Conservation (phyloP, 2,329 filamentous ascomycete genomes). For the Neonectria faginata region DNA sequence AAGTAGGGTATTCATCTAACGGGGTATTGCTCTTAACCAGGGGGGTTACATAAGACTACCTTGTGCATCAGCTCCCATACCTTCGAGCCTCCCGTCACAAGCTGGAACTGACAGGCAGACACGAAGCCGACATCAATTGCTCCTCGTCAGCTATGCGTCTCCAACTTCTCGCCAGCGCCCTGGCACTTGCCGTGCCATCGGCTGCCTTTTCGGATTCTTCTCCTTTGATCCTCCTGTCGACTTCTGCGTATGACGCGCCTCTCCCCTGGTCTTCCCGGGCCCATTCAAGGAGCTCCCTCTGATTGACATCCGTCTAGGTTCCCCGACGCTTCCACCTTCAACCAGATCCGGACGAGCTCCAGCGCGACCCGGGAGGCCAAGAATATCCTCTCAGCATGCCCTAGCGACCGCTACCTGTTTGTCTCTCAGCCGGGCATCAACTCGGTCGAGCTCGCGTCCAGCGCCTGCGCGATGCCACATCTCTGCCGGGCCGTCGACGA, state of each 20-base stretch:
- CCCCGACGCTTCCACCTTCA: slow-evolving; percentile 47
- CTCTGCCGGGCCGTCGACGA: slow-evolving; percentile 58
- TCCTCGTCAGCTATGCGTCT: slow-evolving; percentile 63
- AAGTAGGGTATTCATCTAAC: slow-evolving; percentile 27
- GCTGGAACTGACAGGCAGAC: slow-evolving; percentile 44
- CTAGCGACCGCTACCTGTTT: slow-evolving; percentile 80
- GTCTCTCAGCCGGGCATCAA: slow-evolving; percentile 82
- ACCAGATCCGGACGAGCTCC: slow-evolving; percentile 63
- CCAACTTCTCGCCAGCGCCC: slow-evolving; percentile 61
- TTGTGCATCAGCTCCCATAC: slow-evolving; percentile 42
- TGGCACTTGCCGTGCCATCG: slow-evolving; percentile 68
- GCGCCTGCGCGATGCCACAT: slow-evolving; percentile 65
- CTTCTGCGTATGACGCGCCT: slow-evolving; percentile 72
- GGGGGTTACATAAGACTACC: slow-evolving; percentile 45
- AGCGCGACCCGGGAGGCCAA: slow-evolving; percentile 58
- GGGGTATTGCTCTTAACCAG: slow-evolving; percentile 36
- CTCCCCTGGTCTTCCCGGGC: slow-evolving; percentile 14
- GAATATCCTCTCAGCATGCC: slow-evolving; percentile 73
- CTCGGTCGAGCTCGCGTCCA: slow-evolving; percentile 71
- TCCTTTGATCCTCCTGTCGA: slow-evolving; percentile 90
- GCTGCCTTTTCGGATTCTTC: slow-evolving; percentile 87
- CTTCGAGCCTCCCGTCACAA: slow-evolving; percentile 37
- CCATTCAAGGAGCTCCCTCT: slow-evolving; percentile 41
- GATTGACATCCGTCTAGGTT: slow-evolving; percentile 47
- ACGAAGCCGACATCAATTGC: slow-evolving; percentile 40